Percentiles rank a stretch among this genome's conserved stretches.
These are phyloP conservation scores for Penicillium coffeae DNA, from an alignment of 495 filamentous ascomycete species.

Conservation along the genomic window DNA sequence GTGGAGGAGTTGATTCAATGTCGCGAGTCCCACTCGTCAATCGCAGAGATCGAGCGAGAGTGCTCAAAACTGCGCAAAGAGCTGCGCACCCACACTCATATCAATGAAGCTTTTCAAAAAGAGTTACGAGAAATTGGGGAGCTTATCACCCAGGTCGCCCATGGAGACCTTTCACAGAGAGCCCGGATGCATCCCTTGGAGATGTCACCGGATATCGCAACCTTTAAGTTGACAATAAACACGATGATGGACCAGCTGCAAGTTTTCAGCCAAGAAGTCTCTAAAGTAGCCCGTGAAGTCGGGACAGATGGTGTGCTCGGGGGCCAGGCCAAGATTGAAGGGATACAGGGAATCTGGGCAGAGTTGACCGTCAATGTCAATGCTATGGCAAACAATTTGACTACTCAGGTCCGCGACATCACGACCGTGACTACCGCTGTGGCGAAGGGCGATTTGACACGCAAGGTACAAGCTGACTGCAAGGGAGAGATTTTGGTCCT, in stretches of 20 bases:
- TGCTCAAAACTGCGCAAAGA: conserved; percentile 68
- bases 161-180: conserved; percentile 87
- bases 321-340: conserved; percentile 82
- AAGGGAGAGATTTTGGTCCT: conserved; percentile 86
- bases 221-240: conserved; percentile 86
- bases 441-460: conserved; percentile 81
- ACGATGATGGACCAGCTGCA: conserved; percentile 96
- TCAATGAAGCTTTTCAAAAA: conserved; percentile 92
- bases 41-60: conserved; percentile 42
- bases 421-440: conserved; percentile 90
- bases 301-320: conserved; percentile 88
- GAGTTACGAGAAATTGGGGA: conserved; percentile 87
- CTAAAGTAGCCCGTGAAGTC: conserved; percentile 83
- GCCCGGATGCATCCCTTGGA: conserved; percentile 85
- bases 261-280: conserved; percentile 88
- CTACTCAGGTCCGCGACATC: conserved; percentile 88
- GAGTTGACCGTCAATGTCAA: conserved; percentile 92
- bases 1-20: conserved; percentile 44
- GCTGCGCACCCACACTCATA: conserved; percentile 83
- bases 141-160: conserved; percentile 84
- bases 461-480: conserved; percentile 86
- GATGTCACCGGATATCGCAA: conserved; percentile 90
- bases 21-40: conserved; percentile 20
- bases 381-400: conserved; percentile 86
- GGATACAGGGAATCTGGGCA: conserved; percentile 90